Percentiles rank a stretch among this genome's conserved stretches.
Evolutionary conservation across 495 filamentous ascomycete genomes (phyloP).

Genomic region (Aspergillus leporis): DNA sequence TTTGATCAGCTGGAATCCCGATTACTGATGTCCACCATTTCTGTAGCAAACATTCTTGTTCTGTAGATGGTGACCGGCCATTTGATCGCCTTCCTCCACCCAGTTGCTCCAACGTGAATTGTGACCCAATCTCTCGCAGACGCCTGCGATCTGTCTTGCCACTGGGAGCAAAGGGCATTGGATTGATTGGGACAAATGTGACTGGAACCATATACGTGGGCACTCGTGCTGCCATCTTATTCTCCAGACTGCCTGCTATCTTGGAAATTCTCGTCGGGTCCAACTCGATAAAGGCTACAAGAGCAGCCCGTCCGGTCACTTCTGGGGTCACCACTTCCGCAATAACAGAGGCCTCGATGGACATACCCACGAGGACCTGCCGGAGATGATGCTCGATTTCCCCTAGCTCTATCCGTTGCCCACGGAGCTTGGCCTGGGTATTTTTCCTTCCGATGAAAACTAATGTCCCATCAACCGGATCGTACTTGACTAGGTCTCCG

Average conservation of each 20-base stretch:
- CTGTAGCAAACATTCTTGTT: background rate
- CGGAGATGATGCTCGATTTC: background rate
- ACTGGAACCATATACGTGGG: too few species aligned
- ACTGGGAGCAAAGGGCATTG: too few species aligned
- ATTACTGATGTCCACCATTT: background rate
- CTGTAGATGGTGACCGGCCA: too few species aligned
- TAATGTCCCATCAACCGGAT: background rate
- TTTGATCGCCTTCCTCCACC: too few species aligned
- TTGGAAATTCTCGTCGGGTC: too few species aligned
- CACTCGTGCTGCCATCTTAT: too few species aligned
- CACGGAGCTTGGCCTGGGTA: background rate
- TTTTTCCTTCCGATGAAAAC: background rate
- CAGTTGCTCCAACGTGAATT: too few species aligned
- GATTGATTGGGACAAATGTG: too few species aligned
- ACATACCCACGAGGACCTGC: background rate
- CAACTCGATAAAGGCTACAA: background rate
- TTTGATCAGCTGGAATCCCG: background rate
- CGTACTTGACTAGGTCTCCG: background rate
- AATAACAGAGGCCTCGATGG: background rate
- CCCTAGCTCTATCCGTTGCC: background rate
- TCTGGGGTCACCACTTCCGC: background rate
- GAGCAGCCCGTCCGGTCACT: background rate
- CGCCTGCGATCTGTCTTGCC: too few species aligned
- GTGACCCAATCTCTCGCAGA: too few species aligned
- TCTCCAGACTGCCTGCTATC: too few species aligned